Evolutionary conservation across 2,329 filamentous ascomycete species (phyloP).

Genomic region (Alternaria panax): DNA sequence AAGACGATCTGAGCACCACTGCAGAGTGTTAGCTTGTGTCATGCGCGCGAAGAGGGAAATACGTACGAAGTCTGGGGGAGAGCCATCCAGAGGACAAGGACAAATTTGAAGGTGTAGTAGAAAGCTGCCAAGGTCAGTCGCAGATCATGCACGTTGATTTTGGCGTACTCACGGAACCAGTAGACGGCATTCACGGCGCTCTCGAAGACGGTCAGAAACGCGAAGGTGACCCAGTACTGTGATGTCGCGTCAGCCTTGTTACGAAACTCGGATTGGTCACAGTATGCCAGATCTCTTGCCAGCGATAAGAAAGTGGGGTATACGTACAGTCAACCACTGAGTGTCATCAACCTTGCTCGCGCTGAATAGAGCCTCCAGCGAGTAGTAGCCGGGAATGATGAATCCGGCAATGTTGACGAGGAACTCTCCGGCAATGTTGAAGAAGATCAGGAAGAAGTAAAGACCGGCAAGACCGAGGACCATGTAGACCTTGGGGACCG

Average conservation of each 20-base stretch:
- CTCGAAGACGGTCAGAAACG: slow-evolving; percentile 84
- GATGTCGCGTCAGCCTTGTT: slow-evolving; percentile 23
- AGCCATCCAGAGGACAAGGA: slow-evolving; percentile 96
- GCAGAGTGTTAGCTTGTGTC: slow-evolving; percentile 21
- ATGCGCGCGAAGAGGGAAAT: neutral
- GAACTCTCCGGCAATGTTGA: slow-evolving; percentile 89
- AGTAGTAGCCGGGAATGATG: slow-evolving; percentile 84
- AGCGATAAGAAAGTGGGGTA: slow-evolving; percentile 7
- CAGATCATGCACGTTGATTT: neutral
- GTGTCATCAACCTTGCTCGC: slow-evolving; percentile 77
- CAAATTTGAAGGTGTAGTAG: slow-evolving; percentile 99
- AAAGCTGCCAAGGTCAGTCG: slow-evolving; percentile 65
- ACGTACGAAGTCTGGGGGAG: slow-evolving; percentile 91
- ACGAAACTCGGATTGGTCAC: neutral
- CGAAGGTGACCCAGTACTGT: slow-evolving; percentile 86
- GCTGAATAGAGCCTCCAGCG: slow-evolving; percentile 78
- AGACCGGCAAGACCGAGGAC: slow-evolving; percentile 77
- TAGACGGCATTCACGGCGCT: slow-evolving; percentile 84
- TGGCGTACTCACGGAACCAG: slow-evolving; percentile 72
- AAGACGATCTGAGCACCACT: slow-evolving; percentile 97
- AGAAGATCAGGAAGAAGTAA: slow-evolving; percentile 91
- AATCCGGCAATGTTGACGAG: slow-evolving; percentile 88
- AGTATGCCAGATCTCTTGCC: slow-evolving; percentile 2
- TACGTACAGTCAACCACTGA: slow-evolving; percentile 72
- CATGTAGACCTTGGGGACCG: slow-evolving; percentile 84